Evolutionary conservation across 148 eudicot species (phyloP).

Genomic region (Spergularia bocconei): DNA sequence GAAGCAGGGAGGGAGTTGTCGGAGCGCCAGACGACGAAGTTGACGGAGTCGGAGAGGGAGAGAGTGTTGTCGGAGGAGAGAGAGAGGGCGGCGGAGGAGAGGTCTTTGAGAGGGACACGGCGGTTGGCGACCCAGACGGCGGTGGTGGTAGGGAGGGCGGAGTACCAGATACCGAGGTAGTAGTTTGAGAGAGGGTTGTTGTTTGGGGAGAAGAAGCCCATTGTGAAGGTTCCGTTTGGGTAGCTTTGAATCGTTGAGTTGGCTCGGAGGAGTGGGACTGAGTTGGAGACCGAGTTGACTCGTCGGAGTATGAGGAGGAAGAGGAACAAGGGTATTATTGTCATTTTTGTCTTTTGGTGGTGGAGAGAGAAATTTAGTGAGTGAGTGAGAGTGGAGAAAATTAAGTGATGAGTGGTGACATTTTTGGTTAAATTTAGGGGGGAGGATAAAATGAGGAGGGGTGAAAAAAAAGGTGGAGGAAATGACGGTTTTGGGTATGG

Average conservation of each 20-base stretch:
- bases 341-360: background rate
- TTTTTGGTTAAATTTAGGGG: background rate
- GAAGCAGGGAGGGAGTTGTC: constrained; percentile 20
- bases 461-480: background rate
- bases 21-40: constrained; percentile 41
- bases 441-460: background rate
- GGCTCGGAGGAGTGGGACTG: constrained; percentile 16
- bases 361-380: background rate
- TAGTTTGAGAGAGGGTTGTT: constrained; percentile 23
- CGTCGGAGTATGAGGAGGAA: background rate
- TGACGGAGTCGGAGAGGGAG: constrained; percentile 26
- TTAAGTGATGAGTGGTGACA: background rate
- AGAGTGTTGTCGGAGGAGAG: constrained; percentile 36
- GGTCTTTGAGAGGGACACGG: constrained; percentile 34
- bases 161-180: constrained; percentile 67
- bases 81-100: constrained; percentile 31
- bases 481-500: background rate
- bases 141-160: constrained; percentile 53
- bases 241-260: constrained; percentile 39
- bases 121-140: constrained; percentile 84
- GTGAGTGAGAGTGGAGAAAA: no score
- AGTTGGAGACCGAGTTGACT: background rate
- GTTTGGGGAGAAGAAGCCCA: constrained; percentile 55
- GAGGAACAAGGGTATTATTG: background rate
- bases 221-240: constrained; percentile 43